These are phyloP conservation scores for Arbutus unedo DNA, from an alignment of 148 eudicot genomes.

Conservation along the genomic window DNA sequence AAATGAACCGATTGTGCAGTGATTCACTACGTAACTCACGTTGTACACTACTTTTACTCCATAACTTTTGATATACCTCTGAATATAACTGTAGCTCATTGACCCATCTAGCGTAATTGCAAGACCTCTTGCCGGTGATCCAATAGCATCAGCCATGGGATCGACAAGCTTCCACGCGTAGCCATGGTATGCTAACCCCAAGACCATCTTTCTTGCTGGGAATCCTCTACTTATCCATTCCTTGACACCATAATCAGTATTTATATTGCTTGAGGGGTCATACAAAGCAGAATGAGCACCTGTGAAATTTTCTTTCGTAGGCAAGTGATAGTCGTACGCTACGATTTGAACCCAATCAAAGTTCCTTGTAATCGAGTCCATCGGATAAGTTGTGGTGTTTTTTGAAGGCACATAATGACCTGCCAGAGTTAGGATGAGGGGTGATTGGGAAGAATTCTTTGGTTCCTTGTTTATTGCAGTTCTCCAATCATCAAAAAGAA, in stretches of 20 bases:
- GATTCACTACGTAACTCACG: conserved; percentile 34
- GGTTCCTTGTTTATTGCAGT: conserved; percentile 23
- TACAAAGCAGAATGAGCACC: conserved; percentile 41
- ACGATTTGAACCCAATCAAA: conserved; percentile 36
- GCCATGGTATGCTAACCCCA: conserved; percentile 43
- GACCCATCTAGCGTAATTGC: conserved; percentile 32
- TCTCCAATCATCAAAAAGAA: conserved; percentile 40
- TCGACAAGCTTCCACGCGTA: conserved; percentile 39
- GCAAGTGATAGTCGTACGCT: conserved; percentile 33
- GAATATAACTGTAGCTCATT: conserved; percentile 29
- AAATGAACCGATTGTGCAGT: conserved; percentile 21
- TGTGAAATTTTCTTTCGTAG: conserved; percentile 22
- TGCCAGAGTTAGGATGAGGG: conserved; percentile 24
- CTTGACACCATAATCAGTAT: conserved; percentile 34
- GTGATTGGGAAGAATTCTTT: background rate
- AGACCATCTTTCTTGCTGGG: conserved; percentile 29
- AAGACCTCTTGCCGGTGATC: conserved; percentile 31
- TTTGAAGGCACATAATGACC: conserved; percentile 17
- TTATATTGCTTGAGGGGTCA: conserved; percentile 37
- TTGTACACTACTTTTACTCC: conserved; percentile 25
- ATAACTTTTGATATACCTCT: conserved; percentile 18
- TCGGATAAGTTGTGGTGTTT: conserved; percentile 18
- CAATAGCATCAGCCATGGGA: conserved; percentile 21
- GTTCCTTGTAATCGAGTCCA: conserved; percentile 29
- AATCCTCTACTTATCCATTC: conserved; percentile 40